A percentile compares a stretch with the other conserved stretches of the same genome.
Conservation (phyloP, 129 eudicot species). For the Flaveria brownii region DNA sequence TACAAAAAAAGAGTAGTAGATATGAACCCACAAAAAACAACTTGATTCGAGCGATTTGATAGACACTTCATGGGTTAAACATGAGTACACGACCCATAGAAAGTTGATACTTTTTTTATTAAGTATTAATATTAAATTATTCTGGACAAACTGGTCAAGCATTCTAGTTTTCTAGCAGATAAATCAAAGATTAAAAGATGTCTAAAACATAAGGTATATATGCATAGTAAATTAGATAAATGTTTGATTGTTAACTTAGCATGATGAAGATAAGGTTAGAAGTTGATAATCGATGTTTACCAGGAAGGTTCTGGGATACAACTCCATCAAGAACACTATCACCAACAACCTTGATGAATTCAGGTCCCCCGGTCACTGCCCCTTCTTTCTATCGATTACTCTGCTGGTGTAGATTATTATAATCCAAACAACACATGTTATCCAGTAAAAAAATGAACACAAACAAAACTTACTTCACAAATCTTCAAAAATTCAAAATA, state of each 20-base stretch:
- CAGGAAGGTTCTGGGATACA: slow-evolving; percentile 95
- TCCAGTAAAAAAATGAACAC: too few species aligned
- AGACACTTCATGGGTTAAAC: background rate
- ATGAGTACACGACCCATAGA: background rate
- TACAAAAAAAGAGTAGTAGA: background rate
- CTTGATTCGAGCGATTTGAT: slow-evolving; percentile 9
- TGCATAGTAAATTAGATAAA: background rate
- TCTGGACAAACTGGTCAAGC: background rate
- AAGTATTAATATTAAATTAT: too few species aligned
- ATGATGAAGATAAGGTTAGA: background rate
- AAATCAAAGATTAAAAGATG: background rate
- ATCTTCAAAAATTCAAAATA: too few species aligned
- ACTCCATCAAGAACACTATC: slow-evolving; percentile 90
- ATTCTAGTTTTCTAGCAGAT: background rate
- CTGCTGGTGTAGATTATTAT: too few species aligned
- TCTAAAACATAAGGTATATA: background rate
- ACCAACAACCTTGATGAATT: slow-evolving; percentile 90
- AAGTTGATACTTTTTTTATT: background rate
- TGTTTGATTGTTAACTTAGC: background rate
- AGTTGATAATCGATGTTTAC: slow-evolving; percentile 36
- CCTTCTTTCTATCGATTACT: too few species aligned
- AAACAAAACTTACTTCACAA: too few species aligned
- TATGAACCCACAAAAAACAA: background rate
- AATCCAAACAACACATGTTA: too few species aligned
- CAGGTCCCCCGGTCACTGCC: slow-evolving; percentile 97